These are phyloP conservation scores for Fomes fomentarius DNA, from an alignment of 1,284 basidiomycete genomes.

Conservation along the genomic window DNA sequence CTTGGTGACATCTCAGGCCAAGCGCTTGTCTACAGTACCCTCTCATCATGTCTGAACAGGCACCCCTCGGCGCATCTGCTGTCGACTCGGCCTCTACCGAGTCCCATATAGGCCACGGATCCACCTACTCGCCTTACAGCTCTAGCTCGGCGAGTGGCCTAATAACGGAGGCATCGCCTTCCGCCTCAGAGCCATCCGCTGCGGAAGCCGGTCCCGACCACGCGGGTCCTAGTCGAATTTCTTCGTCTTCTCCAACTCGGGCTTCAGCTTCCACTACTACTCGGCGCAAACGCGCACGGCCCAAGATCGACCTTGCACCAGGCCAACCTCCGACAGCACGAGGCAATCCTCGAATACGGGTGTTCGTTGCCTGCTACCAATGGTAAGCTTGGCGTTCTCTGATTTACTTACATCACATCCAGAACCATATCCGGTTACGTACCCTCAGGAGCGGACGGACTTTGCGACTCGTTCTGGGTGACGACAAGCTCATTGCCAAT, in stretches of 20 bases:
- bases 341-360: slow-evolving; percentile 21
- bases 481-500: too few relatives aligned
- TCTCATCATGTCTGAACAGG: neutral
- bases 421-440: too few relatives aligned
- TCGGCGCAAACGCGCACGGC: slow-evolving; percentile 36
- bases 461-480: too few relatives aligned
- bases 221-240: neutral
- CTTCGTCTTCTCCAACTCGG: slow-evolving; percentile 3
- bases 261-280: neutral
- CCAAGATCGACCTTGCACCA: slow-evolving; percentile 45
- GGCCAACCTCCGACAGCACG: slow-evolving; percentile 21
- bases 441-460: too few relatives aligned
- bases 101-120: neutral
- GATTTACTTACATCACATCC: too few relatives aligned
- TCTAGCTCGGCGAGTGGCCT: too few relatives aligned
- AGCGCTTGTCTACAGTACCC: too few relatives aligned
- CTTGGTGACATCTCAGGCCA: too few relatives aligned
- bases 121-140: neutral
- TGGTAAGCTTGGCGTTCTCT: slow-evolving; percentile 3
- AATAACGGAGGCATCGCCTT: too few relatives aligned
- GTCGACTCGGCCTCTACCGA: too few relatives aligned
- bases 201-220: neutral
- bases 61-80: too few relatives aligned
- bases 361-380: slow-evolving; percentile 24
- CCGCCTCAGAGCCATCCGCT: neutral